Evolutionary conservation across 441 rosid species (phyloP).

Genomic region (Iberis amara): DNA sequence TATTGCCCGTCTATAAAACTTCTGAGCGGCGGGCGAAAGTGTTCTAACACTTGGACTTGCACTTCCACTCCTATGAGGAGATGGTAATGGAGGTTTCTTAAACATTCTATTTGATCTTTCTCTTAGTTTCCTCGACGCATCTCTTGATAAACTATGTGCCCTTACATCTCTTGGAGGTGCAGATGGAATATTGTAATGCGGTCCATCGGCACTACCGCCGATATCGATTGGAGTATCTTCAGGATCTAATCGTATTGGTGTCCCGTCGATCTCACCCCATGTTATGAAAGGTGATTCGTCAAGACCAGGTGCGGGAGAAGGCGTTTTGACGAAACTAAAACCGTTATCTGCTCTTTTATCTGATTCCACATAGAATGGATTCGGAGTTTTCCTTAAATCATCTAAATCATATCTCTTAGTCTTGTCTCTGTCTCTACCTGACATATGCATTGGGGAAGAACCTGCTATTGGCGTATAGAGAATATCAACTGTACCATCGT

Average conservation of each 20-base stretch:
- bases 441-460: constrained; percentile 60
- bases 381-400: constrained; percentile 84
- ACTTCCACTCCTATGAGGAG: constrained; percentile 85
- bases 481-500: constrained; percentile 72
- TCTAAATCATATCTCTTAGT: constrained; percentile 80
- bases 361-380: constrained; percentile 62
- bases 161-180: constrained; percentile 75
- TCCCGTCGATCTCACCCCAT: constrained; percentile 99
- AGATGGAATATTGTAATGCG: constrained; percentile 67
- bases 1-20: constrained; percentile 78
- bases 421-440: constrained; percentile 62
- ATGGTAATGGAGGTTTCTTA: constrained; percentile 81
- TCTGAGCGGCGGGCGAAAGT: constrained; percentile 93
- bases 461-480: constrained; percentile 76
- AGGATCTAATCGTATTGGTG: constrained; percentile 73
- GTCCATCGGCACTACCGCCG: constrained; percentile 79
- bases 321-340: constrained; percentile 80
- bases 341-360: constrained; percentile 82
- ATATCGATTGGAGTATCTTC: constrained; percentile 91
- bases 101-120: constrained; percentile 73
- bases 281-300: constrained; percentile 91
- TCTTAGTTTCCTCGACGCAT: constrained; percentile 75
- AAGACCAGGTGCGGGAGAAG: constrained; percentile 89
- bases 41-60: constrained; percentile 76
- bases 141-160: constrained; percentile 84